Evolutionary conservation across 164 flowering plant genomes (phyloP), one percentile per base, ranked within the genome.

Genomic region (Vitis rupestris): DNA sequence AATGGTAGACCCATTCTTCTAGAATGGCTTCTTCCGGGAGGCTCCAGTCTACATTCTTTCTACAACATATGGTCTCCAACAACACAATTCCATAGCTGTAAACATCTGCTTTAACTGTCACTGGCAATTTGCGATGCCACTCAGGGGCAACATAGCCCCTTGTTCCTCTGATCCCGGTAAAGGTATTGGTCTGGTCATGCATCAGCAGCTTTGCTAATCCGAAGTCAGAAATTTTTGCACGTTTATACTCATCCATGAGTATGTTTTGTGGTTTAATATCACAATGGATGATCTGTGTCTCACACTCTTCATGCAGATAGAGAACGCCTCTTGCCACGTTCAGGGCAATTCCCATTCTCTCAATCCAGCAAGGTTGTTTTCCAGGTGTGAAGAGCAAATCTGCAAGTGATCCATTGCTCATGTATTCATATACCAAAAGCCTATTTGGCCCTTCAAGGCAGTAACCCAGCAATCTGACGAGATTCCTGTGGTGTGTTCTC

Each of bases 291-390:
- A 63, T 68, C 0, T 57, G 63, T 1, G 10, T 10, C n/a, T 62
- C 68, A 31, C 76, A 67, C 57, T 66, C 71, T 61, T 67, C 76
- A 37, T 73, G 71, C 2, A 73, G 49, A 55, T 73, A 67, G 9
- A 55, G 48, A 0, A 72, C n/a, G 3, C 63, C 72, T 17, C 50
- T 54, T 0, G 73, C 73, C 17, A 64, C 52, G 10, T 66, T 65
- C 27, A 61, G 19, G 5, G 65, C 66, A 54, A 72, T 57, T 48
- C 67, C 47, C 16, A 61, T 49, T 62, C 67, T 66, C 8, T 47
- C 71, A 8, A 47, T n/a, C 74, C 69, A 71, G 50, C 5, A 7
- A 2, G 69, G 74, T 10, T 50, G 63, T 27, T 11, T 47, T 54
- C 57, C n/a, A 3, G 11, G 4, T 1, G 50, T 29, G 10, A 64